These are phyloP conservation scores for Colletotrichum trifolii DNA, from an alignment of 2,329 filamentous ascomycete species.

Conservation along the genomic window DNA sequence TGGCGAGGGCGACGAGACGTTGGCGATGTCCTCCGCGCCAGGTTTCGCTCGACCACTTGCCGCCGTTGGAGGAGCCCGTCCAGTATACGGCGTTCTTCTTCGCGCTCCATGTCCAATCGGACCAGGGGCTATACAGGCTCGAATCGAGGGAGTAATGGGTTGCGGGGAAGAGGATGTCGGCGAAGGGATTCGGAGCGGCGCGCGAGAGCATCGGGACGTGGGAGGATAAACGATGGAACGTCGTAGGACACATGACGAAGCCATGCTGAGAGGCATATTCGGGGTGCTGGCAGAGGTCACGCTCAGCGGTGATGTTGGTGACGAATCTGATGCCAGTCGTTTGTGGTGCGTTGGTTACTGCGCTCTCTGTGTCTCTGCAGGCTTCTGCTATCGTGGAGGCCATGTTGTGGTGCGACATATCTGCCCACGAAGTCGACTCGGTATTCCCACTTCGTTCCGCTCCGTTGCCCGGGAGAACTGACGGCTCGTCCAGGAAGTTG, in stretches of 20 bases:
- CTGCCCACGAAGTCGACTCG: not conserved
- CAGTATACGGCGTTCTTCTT: conserved; percentile 66
- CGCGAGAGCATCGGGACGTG: conserved; percentile 59
- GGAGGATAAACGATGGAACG: conserved; percentile 52
- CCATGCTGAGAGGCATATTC: conserved; percentile 58
- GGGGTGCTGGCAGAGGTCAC: conserved; percentile 56
- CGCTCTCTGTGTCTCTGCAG: conserved; percentile 39
- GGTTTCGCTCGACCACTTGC: conserved; percentile 50
- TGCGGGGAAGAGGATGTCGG: conserved; percentile 62
- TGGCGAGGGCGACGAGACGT: conserved; percentile 52
- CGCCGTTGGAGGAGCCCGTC: conserved; percentile 67
- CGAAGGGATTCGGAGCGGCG: conserved; percentile 57
- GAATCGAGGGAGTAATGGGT: conserved; percentile 56
- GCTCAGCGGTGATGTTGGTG: conserved; percentile 11
- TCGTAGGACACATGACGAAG: conserved; percentile 55
- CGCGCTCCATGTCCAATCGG: conserved; percentile 56
- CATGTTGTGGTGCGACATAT: conserved; percentile 1
- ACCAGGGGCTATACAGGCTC: conserved; percentile 50
- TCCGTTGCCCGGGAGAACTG: conserved; percentile 44
- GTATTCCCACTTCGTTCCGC: not conserved
- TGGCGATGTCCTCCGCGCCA: conserved; percentile 56
- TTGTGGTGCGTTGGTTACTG: not conserved
- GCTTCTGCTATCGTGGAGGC: conserved; percentile 7
- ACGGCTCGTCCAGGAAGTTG: conserved; percentile 61
- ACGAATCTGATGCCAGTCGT: conserved; percentile 50